Evolutionary conservation across 2,329 filamentous ascomycete species (phyloP).

Genomic region (Davidsoniella neocaledoniae): DNA sequence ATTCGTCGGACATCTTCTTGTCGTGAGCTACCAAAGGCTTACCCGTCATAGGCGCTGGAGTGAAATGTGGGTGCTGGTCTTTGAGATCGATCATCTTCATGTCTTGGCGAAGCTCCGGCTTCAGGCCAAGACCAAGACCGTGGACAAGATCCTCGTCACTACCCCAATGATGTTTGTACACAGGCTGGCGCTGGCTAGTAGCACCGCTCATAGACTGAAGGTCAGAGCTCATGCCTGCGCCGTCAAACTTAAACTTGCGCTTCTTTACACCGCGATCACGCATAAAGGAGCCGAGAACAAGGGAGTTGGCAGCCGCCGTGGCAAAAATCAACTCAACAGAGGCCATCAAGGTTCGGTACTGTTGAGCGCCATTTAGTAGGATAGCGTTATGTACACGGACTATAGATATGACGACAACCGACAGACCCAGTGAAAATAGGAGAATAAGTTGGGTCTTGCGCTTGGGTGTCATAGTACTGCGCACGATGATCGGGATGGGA

Average conservation of each 20-base stretch:
- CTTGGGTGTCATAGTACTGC: slow-evolving; percentile 57
- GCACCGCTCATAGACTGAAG: slow-evolving; percentile 12
- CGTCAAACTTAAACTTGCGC: slow-evolving; percentile 49
- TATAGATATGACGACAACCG: slow-evolving; percentile 62
- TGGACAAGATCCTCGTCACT: slow-evolving; percentile 84
- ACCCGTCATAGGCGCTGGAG: slow-evolving; percentile 19
- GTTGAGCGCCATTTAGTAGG: slow-evolving; percentile 52
- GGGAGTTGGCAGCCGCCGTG: slow-evolving; percentile 68
- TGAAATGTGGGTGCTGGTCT: slow-evolving; percentile 19
- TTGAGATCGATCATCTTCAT: slow-evolving; percentile 15
- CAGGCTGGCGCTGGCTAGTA: slow-evolving; percentile 31
- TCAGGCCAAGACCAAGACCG: slow-evolving; percentile 55
- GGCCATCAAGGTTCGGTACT: slow-evolving; percentile 74
- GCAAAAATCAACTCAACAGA: slow-evolving; percentile 84
- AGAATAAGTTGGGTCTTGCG: slow-evolving; percentile 64
- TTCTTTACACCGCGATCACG: slow-evolving; percentile 85
- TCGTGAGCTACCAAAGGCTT: slow-evolving; percentile 11
- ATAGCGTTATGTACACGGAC: slow-evolving; percentile 74
- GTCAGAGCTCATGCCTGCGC: slow-evolving; percentile 9
- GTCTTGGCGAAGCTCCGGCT: slow-evolving; percentile 29
- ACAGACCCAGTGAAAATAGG: slow-evolving; percentile 71
- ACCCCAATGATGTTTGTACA: slow-evolving; percentile 47
- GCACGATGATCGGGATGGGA: slow-evolving; percentile 73
- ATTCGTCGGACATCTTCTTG: slow-evolving; percentile 21
- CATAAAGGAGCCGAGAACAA: slow-evolving; percentile 85